Base-by-base conservation (phyloP, 2,329 filamentous ascomycete species). In the Aspergillus piperis region DNA sequence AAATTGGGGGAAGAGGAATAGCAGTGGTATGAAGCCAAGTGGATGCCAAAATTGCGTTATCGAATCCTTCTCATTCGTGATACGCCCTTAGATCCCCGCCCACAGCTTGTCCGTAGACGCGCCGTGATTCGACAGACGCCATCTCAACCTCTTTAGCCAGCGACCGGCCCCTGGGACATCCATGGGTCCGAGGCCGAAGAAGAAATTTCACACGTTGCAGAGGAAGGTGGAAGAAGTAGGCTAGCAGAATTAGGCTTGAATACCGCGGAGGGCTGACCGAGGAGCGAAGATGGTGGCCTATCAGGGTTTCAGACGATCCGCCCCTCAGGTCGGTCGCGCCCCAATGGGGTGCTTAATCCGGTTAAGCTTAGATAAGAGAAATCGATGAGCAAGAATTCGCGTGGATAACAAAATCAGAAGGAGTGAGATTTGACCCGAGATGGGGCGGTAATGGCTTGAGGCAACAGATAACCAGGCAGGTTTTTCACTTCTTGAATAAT, bases 281-380 rank as follows among this genome's bases (percentile, higher is more conserved):
- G 11, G 41, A 21, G 41, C 8, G 23, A n/a, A 23, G 41, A 13
- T 17, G 2, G 41, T 44, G 17, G 41, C 41, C 41, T 44, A 21
- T 44, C 30, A 21, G 19, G 10, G 11, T 36, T 36, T 36, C 30
- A 36, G 10, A 11, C 4, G 19, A 6, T 11, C 19, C 17, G n/a
- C 11, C 41, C 41, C n/a, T 44, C 41, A 36, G 19, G 41, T 7
- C 41, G 41, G 19, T 44, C 10, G 19, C 10, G 41, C 41, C 41
- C 41, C 41, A 44, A 44, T 44, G 21, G 41, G 21, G 27, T 27
- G 47, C 47, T 50, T 50, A 50, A 50, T 27, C 47, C 25, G 47
- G 23, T 50, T 50, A 50, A 50, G 47, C 47, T 50, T 50, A 50
- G 47, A 50, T 50, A 50, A 50, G 47, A 50, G 47, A 50, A 50